Conservation (phyloP, 345 rosid genomes). For the Mangifera indica region DNA sequence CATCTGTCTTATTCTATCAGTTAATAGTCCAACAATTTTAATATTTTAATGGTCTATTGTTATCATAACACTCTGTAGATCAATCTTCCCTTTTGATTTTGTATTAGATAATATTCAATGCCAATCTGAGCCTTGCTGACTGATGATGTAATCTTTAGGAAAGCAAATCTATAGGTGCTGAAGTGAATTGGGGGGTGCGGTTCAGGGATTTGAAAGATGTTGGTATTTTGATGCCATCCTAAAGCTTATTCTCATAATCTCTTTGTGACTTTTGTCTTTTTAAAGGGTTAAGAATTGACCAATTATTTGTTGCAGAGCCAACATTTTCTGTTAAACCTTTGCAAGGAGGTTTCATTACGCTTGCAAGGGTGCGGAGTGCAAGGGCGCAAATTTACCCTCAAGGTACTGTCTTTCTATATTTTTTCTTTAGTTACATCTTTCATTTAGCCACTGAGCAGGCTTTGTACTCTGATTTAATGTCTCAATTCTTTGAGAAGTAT, state of each 20-base stretch:
- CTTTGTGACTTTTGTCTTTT: constrained; percentile 10
- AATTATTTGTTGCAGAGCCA: constrained; percentile 51
- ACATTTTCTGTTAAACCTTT: constrained; percentile 67
- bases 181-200: constrained; percentile 96
- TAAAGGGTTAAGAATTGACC: constrained; percentile 15
- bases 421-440: not conserved
- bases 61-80: not conserved
- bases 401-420: constrained; percentile 37
- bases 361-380: constrained; percentile 78
- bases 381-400: constrained; percentile 87
- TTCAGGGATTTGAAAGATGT: constrained; percentile 79
- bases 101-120: not conserved
- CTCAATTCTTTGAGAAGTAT: constrained; percentile 6
- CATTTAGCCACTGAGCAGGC: not conserved
- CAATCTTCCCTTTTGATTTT: constrained; percentile 7
- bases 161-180: constrained; percentile 90
- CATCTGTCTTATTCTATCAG: not conserved
- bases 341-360: constrained; percentile 88
- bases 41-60: not conserved
- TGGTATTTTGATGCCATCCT: constrained; percentile 33
- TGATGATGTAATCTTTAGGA: constrained; percentile 54
- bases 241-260: constrained; percentile 16
- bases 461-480: constrained; percentile 15
- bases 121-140: constrained; percentile 2
- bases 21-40: not conserved